A percentile compares a stretch with the other conserved stretches of the same genome.
These are phyloP conservation scores for Picea abies DNA, from an alignment of 83 land plant genomes.

Conservation along the genomic window DNA sequence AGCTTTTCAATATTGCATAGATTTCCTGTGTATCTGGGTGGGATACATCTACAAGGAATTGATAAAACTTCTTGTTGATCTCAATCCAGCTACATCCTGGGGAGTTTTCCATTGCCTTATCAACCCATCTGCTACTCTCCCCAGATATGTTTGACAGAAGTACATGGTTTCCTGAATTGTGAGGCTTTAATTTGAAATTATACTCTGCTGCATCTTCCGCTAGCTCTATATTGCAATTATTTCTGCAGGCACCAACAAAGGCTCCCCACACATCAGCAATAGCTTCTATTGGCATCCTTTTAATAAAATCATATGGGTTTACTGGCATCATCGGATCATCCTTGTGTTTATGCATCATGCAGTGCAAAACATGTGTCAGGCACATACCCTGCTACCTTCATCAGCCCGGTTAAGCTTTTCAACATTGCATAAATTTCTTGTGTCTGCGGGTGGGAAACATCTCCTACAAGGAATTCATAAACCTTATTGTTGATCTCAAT, in stretches of 20 bases:
- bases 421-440: constrained; percentile 11
- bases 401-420: constrained; percentile 15
- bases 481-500: background rate
- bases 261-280: constrained; percentile 36
- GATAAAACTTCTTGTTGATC: background rate
- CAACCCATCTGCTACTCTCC: constrained; percentile 28
- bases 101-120: constrained; percentile 31
- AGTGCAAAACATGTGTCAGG: constrained; percentile 17
- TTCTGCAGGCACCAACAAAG: constrained; percentile 36
- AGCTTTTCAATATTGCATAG: background rate
- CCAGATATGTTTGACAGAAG: constrained; percentile 42
- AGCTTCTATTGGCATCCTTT: background rate
- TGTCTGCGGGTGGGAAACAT: background rate
- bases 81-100: constrained; percentile 55
- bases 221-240: constrained; percentile 38
- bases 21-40: background rate
- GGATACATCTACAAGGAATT: too few relatives aligned
- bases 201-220: constrained; percentile 38
- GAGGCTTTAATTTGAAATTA: constrained; percentile 23
- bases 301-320: too few relatives aligned
- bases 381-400: constrained; percentile 24
- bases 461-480: background rate
- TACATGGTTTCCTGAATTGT: constrained; percentile 43
- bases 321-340: constrained; percentile 32
- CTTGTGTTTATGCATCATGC: background rate